A percentile compares a stretch with the other conserved stretches of the same genome.
phyloP scores from a whole-genome alignment of 75 land plant genomes.

The Sequoiadendron giganteum region DNA sequence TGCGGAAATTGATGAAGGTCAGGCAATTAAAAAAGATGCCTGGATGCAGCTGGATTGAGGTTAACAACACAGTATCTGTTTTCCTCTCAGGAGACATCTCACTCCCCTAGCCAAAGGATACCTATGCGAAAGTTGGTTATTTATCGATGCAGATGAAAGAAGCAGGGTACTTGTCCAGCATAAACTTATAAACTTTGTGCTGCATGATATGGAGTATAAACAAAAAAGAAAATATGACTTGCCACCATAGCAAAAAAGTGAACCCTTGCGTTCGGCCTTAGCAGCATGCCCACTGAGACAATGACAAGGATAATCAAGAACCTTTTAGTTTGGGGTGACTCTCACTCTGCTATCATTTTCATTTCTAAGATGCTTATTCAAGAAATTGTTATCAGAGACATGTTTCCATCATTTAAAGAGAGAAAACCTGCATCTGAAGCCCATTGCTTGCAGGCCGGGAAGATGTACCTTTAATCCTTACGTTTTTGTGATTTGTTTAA shows the following conservation, averaged over 20 bases:
- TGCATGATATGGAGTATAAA: conserved; percentile 33
- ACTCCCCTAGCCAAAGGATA: conserved; percentile 22
- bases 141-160: conserved; percentile 10
- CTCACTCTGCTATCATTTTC: conserved; percentile 27
- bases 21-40: conserved; percentile 26
- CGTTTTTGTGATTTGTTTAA: neutral
- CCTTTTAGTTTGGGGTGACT: conserved; percentile 27
- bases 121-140: conserved; percentile 8
- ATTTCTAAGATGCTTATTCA: conserved; percentile 22
- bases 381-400: conserved; percentile 33
- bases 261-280: conserved; percentile 39
- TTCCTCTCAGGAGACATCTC: conserved; percentile 28
- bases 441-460: neutral
- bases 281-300: conserved; percentile 29
- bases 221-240: conserved; percentile 20
- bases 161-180: conserved; percentile 18
- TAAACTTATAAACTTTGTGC: conserved; percentile 19
- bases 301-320: conserved; percentile 31
- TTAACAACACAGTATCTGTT: conserved; percentile 25
- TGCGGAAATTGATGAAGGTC: conserved; percentile 27
- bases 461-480: neutral
- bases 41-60: conserved; percentile 41
- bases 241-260: conserved; percentile 41
- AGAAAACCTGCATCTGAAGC: conserved; percentile 18
- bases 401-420: conserved; percentile 39